phyloP scores from a whole-genome alignment of 2,329 filamentous ascomycete genomes.

The Thielaviopsis populi region DNA sequence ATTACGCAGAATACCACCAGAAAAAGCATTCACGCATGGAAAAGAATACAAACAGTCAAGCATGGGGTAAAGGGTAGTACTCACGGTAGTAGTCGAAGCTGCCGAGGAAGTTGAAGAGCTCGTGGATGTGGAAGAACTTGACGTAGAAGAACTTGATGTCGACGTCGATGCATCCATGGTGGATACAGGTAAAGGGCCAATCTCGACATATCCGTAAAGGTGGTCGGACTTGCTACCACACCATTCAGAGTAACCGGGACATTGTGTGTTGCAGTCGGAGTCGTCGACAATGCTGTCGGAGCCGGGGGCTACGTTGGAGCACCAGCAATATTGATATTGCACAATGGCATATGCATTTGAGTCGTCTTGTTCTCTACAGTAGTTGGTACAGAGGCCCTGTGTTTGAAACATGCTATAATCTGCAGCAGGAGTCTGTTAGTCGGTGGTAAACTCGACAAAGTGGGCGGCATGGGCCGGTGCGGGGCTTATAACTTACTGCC shows the following conservation, averaged over 20 bases:
- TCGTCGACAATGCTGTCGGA: conserved; percentile 27
- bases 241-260: conserved; percentile 56
- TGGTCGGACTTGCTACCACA: conserved; percentile 44
- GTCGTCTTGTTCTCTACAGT: conserved; percentile 37
- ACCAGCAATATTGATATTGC: conserved; percentile 55
- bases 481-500: conserved; percentile 26
- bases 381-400: conserved; percentile 50
- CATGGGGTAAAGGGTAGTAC: neutral
- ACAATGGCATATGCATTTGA: conserved; percentile 49
- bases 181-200: conserved; percentile 23
- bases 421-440: conserved; percentile 21
- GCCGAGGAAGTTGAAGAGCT: conserved; percentile 21
- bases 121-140: conserved; percentile 18
- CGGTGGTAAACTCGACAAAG: neutral
- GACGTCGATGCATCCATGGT: conserved; percentile 13
- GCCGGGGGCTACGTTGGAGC: conserved; percentile 51
- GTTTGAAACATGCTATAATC: conserved; percentile 47
- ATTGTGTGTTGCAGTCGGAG: conserved; percentile 38
- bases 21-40: neutral
- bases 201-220: conserved; percentile 50
- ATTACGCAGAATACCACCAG: neutral
- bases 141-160: conserved; percentile 17
- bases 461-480: neutral
- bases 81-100: conserved; percentile 8
- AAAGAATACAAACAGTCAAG: conserved; percentile 1